Conservation (phyloP, 768 basidiomycete genomes). For the Lepiota venenata region DNA sequence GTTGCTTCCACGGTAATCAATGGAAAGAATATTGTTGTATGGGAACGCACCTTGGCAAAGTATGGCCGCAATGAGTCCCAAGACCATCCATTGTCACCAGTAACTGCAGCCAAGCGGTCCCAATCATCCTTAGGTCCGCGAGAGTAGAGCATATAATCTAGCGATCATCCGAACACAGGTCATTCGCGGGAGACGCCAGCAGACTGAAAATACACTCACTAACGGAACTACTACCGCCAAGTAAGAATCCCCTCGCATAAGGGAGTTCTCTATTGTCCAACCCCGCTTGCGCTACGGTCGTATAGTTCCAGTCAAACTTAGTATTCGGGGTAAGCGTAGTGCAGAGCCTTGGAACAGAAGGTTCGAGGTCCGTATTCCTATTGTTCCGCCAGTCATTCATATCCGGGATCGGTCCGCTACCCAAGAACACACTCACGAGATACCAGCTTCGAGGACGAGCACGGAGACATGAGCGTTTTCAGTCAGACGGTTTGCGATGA, state of each 20-base stretch:
- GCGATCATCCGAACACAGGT: not conserved
- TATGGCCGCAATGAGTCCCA: slow-evolving; percentile 30
- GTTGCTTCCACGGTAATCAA: not conserved
- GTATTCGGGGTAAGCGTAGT: slow-evolving; percentile 9
- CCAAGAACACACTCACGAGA: slow-evolving; percentile 16
- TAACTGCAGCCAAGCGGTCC: slow-evolving; percentile 21
- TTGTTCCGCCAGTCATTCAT: too few species aligned
- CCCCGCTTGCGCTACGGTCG: slow-evolving; percentile 20
- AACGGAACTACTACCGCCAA: slow-evolving; percentile 24
- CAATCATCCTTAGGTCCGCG: slow-evolving; percentile 30
- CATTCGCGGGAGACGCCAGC: not conserved
- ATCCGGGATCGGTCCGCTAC: not conserved
- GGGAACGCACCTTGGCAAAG: slow-evolving; percentile 23
- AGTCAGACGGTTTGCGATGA: slow-evolving; percentile 29
- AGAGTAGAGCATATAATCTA: slow-evolving; percentile 31
- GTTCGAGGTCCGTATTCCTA: not conserved
- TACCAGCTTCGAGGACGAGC: slow-evolving; percentile 29
- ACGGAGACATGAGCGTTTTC: slow-evolving; percentile 27
- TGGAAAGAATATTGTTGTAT: not conserved
- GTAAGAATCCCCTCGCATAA: slow-evolving; percentile 23
- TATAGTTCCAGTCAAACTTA: slow-evolving; percentile 26
- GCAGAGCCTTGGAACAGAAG: not conserved
- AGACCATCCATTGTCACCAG: slow-evolving; percentile 33
- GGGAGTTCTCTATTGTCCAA: slow-evolving; percentile 19
- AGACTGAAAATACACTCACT: slow-evolving; percentile 15